phyloP scores from a whole-genome alignment of 257 asterid genomes.

The Capsicum baccatum region DNA sequence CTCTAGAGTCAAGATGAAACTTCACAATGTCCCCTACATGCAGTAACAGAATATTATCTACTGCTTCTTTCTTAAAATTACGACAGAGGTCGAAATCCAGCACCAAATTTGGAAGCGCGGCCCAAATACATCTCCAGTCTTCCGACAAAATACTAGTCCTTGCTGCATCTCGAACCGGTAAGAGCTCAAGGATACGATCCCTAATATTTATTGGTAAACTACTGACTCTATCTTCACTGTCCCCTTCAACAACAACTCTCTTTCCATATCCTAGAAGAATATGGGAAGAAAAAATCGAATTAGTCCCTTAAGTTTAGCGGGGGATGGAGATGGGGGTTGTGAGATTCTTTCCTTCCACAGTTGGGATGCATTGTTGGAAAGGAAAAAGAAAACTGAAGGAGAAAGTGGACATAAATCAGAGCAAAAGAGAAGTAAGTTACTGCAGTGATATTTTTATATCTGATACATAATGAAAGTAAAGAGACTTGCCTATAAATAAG shows the following conservation, averaged over 20 bases:
- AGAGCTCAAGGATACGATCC: background rate
- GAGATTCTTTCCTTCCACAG: no score
- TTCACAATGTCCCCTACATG: background rate
- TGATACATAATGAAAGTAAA: no score
- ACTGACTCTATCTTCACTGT: slow-evolving; percentile 8
- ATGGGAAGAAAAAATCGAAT: background rate
- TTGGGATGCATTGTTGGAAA: no score
- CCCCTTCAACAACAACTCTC: background rate
- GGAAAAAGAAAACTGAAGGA: no score
- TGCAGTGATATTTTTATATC: no score
- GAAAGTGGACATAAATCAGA: no score
- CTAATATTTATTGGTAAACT: background rate
- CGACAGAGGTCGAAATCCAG: background rate
- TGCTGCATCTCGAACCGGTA: background rate
- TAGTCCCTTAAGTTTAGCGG: background rate
- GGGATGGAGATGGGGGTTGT: no score
- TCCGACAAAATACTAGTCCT: slow-evolving; percentile 11
- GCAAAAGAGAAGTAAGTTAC: no score
- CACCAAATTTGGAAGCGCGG: background rate
- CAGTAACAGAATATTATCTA: background rate
- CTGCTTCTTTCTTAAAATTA: background rate
- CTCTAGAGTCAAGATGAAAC: background rate
- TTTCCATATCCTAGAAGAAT: background rate
- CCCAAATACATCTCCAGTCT: slow-evolving; percentile 14
- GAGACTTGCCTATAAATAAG: no score